These are phyloP conservation scores for Lactarius hatsudake DNA, from an alignment of 768 basidiomycete genomes.

Conservation along the genomic window DNA sequence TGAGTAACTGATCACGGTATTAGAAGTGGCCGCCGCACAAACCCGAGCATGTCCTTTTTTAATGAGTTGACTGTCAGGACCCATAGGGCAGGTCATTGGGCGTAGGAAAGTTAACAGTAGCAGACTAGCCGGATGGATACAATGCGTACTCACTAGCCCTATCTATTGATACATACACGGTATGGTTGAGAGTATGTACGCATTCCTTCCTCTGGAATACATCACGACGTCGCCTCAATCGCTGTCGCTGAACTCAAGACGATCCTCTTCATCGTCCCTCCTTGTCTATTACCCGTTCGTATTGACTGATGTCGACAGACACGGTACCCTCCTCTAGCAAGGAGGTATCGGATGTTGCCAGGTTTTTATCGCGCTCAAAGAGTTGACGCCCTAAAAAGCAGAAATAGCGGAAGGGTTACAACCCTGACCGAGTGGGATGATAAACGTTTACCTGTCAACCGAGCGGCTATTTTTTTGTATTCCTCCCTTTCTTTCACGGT, in stretches of 20 bases:
- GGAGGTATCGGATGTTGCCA: slow-evolving; percentile 70
- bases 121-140: slow-evolving; percentile 30
- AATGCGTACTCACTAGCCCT: slow-evolving; percentile 21
- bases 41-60: slow-evolving; percentile 45
- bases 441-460: slow-evolving; percentile 63
- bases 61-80: slow-evolving; percentile 40
- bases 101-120: slow-evolving; percentile 56
- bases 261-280: slow-evolving; percentile 67
- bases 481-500: slow-evolving; percentile 86
- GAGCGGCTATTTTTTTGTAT: slow-evolving; percentile 56
- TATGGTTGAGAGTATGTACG: slow-evolving; percentile 14
- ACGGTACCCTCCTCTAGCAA: slow-evolving; percentile 83
- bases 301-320: slow-evolving; percentile 87
- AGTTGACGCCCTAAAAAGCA: slow-evolving; percentile 78
- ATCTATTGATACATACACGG: slow-evolving; percentile 8
- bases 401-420: slow-evolving; percentile 4
- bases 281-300: slow-evolving; percentile 58
- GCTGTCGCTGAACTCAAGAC: slow-evolving; percentile 80
- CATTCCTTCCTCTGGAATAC: slow-evolving; percentile 4
- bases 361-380: slow-evolving; percentile 77
- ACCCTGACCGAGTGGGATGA: slow-evolving; percentile 9
- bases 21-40: slow-evolving; percentile 40
- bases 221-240: slow-evolving; percentile 47
- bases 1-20: slow-evolving; percentile 64
- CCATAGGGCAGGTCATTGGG: slow-evolving; percentile 53